phyloP scores from a whole-genome alignment of 352 stramenopile genomes.

The Thalassiosira mediterranea region DNA sequence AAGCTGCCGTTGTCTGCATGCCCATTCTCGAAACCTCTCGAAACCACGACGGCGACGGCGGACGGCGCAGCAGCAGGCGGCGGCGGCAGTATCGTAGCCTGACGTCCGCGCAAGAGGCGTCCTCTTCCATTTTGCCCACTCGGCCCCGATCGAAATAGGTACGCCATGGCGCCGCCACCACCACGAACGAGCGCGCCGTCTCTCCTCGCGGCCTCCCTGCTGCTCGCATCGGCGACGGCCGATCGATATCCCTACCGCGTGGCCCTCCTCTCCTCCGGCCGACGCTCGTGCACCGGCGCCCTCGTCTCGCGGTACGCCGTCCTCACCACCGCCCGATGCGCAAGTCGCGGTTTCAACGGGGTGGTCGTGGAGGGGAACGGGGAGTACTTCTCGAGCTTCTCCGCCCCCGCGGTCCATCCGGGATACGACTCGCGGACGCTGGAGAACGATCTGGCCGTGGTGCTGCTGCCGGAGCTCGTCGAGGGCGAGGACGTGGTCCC shows the following conservation, averaged over 20 bases:
- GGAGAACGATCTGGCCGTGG: not conserved
- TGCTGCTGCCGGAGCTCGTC: not conserved
- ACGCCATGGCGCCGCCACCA: too few species aligned
- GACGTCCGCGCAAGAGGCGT: too few species aligned
- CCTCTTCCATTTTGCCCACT: too few species aligned
- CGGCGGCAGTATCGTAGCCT: too few species aligned
- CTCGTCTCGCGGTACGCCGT: not conserved
- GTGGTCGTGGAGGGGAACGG: not conserved
- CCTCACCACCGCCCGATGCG: not conserved
- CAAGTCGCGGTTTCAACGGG: not conserved
- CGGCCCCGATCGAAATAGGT: too few species aligned
- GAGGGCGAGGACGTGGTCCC: not conserved
- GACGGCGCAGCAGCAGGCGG: too few species aligned
- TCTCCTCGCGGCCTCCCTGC: too few species aligned
- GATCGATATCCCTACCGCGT: conserved; percentile 3
- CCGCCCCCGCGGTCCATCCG: not conserved
- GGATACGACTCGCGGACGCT: not conserved
- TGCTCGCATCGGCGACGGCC: too few species aligned
- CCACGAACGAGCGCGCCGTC: too few species aligned
- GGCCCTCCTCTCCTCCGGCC: not conserved
- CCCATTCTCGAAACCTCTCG: too few species aligned
- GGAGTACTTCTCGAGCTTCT: not conserved
- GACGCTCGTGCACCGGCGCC: not conserved
- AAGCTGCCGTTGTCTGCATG: too few species aligned
- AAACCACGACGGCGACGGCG: too few species aligned